Evolutionary conservation across 2,329 filamentous ascomycete genomes (phyloP), one percentile per base, ranked within the genome.

Genomic region (Fusarium piperis): DNA sequence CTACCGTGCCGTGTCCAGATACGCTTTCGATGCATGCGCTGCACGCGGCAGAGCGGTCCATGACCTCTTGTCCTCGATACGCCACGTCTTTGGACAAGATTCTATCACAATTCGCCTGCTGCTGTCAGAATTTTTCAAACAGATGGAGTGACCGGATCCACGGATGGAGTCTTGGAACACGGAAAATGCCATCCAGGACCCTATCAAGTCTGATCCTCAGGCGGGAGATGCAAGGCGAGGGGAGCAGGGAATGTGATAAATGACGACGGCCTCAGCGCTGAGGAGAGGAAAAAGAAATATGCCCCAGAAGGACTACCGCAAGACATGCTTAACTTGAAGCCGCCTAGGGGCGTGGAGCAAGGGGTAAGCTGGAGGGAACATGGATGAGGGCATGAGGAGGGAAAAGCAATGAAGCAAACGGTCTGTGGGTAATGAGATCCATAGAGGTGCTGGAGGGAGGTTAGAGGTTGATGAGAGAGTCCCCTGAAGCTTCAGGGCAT

Each of bases 271-370:
- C 39, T 64, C 39, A 62, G 32, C 28, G 55, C 35, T 56, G 44
- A 56, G 53, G 36, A 53, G 33, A 58, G 36, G 46, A 65, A 73
- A 66, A 68, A 64, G 57, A 30, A 74, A 57, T 52, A 57, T 64
- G 53, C 32, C 59, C 48, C 53, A 41, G 52, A 61, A 38, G 52
- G 48, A 67, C 53, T 59, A 20, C n/a, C 30, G 39, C 65, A 64
- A 76, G 72, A 71, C 67, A 72, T 66, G 53, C 33, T 64, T 68
- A 64, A 64, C 65, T 67, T 6, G 35, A 71, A 67, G 62, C 39
- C 56, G 62, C 52, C 26, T 68, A 68, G 32, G 46, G 13, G 38
- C 53, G 62, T 72, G 65, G 59, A 59, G 71, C 58, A 72, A 69
- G 62, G 67, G 72, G 56, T 64, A 23, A 52, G 44, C 30, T 26